Evolutionary conservation across 768 basidiomycete genomes (phyloP), one percentile per base, ranked within the genome.

Genomic region (Macrolepiota albuminosa): DNA sequence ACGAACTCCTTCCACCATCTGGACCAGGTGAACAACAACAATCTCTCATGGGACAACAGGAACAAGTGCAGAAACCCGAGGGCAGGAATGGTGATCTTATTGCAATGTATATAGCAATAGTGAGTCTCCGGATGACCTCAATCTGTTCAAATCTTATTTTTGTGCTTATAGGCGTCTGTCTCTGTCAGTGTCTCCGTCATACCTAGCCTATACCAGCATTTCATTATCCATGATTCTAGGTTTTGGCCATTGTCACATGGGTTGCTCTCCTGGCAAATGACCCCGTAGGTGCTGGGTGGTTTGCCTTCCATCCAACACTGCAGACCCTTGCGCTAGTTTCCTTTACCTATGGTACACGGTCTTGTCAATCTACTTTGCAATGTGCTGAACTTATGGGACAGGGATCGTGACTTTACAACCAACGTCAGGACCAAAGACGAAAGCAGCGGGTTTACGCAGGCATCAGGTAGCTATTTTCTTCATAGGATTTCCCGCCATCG

Each of bases 361-460:
- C 7, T 46, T 36, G 48, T 13, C n/a, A 33, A 18, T 21, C 2
- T 34, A 11, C 4, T 47, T 29, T 43, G 13, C 9, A 11, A 6
- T 33, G 13, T 6, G 40, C 31, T 56, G 40, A 57, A 31, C 6
- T 24, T 18, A 26, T 55, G 11, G 4, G 16, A 36, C 54, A 91
- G 91, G 86, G 7, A 83, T 94, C 46, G 67, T 89, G 65, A 91
- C 90, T 26, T 84, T 88, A 11, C 92, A 88, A 63, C 87, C 87
- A 1, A 89, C 89, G 11, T 81, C 84, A 4, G 82, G 84, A 53
- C 84, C 86, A 3, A 77, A 74, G 66, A 82, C 84, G 43, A 88
- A 90, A 71, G 77, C 81, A 9, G 82, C 84, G 1, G 90, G 89
- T 0, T 77, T 94, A 4, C 68, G 75, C 14, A 80, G 88, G 36